Evolutionary conservation across 768 basidiomycete species (phyloP), one percentile per base, ranked within the genome.

Genomic region (Mycena venus): DNA sequence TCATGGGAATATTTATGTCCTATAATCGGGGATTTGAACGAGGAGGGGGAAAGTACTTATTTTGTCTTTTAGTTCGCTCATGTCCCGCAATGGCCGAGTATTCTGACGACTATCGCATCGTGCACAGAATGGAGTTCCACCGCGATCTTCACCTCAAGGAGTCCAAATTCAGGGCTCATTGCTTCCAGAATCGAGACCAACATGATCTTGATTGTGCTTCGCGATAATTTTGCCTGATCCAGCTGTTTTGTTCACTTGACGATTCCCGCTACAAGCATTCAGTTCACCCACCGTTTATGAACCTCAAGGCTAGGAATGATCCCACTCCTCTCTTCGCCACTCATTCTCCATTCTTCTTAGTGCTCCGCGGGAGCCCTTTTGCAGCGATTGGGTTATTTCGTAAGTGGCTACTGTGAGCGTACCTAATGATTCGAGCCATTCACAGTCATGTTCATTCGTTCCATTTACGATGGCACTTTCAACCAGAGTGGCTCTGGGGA

Each of bases 401-500:
- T 44, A 17, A 44, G 42, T 21, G 42, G 17, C 7, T 44, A 19
- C 7, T 44, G 42, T 7, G 14, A 44, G 42, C 42, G 4, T 44
- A 44, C 42, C 19, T 44, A 12, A 17, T 44, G 7, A 17, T 17
- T 44, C 19, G 42, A 15, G 7, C 19, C 15, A 44, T 21, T 17
- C 42, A 38, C 9, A 44, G 42, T 21, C 42, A 44, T 44, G 42
- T 44, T 44, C 14, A 15, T 21, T 44, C 42, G 42, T 21, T 44
- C 42, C 14, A 44, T 17, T 44, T 49, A 23, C 47, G 23, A n/a
- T n/a, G 42, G 42, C 14, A 12, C 42, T 86, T 77, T 87, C 9
- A 53, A 53, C 51, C n/a, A 53, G 11, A 53, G 15, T 53, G 51
- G 51, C 2, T 31, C 51, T 23, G 27, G 25, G 29, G 15, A 56